These are phyloP conservation scores for Rhododendron ferrugineum DNA, from an alignment of 148 eudicot genomes.

Conservation along the genomic window DNA sequence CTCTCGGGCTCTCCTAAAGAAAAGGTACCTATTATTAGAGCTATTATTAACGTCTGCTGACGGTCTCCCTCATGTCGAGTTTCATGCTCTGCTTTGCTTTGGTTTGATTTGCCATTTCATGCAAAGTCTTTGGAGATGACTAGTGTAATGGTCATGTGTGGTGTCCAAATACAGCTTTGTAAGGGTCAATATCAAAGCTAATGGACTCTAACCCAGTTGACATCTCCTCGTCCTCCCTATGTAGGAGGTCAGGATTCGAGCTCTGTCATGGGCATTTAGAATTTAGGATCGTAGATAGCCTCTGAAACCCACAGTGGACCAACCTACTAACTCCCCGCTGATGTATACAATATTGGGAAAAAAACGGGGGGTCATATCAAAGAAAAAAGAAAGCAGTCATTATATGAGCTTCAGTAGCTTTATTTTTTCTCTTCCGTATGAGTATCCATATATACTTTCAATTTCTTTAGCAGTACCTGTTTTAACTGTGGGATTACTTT, in stretches of 20 bases:
- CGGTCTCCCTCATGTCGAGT: background rate
- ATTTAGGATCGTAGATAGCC: too few species aligned
- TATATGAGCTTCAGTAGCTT: background rate
- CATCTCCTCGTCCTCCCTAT: too few species aligned
- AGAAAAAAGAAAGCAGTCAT: background rate
- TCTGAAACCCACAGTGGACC: accelerated
- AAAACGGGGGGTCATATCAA: background rate
- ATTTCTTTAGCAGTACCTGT: background rate
- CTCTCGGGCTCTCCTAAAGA: too few species aligned
- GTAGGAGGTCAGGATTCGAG: too few species aligned
- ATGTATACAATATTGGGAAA: too few species aligned
- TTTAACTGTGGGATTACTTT: too few species aligned
- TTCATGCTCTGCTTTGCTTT: background rate
- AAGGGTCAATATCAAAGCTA: background rate
- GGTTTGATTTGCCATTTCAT: background rate
- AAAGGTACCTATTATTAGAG: background rate
- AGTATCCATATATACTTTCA: background rate
- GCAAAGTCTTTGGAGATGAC: background rate
- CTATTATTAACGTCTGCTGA: background rate
- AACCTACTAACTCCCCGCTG: too few species aligned
- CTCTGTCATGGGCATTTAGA: too few species aligned
- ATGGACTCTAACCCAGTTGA: too few species aligned
- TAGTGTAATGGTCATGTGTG: background rate
- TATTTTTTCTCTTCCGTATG: background rate
- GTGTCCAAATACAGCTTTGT: background rate